Base-by-base conservation (phyloP, 2,329 filamentous ascomycete species). In the Cordyceps cateniannulata region DNA sequence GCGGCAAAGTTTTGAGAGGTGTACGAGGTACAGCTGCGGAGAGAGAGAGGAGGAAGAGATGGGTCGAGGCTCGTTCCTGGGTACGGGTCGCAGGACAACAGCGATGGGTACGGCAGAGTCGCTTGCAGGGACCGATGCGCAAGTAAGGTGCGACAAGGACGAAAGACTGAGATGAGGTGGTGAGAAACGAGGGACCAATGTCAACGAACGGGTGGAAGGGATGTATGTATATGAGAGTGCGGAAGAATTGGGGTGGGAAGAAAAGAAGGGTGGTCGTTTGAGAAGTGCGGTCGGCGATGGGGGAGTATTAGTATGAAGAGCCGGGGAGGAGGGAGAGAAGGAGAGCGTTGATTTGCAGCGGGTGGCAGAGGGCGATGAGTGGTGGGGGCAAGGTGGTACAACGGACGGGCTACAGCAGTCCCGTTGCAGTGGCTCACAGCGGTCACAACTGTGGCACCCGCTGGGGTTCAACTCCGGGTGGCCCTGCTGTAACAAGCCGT, bases 321-420 rank as follows among this genome's bases (percentile, higher is more conserved):
- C 32, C 32, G 32, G 32, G 32, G 32, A 42, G 40, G 40, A 51
- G 56, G 55, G 50, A 56, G 18, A 61, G 50, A 60, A 29, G n/a
- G 16, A 42, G 42, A 8, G n/a, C 1, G n/a, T 9, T 9, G n/a
- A 22, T 5, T 9, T 44, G 47, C 25, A 32, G 47, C n/a, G 25
- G 38, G 47, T 60, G 57, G 49, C 35, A 42, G 38, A 16, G 38
- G 32, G 32, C 14, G n/a, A n/a, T 42, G 55, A 40, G 51, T 51
- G 52, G 59, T 61, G 59, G 59, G 59, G 59, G 59, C 59, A 45
- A 57, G 45, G 45, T 27, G 40, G 49, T 60, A 40, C 48, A 50
- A 50, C 42, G 29, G 45, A 32, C 57, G 25, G 24, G 25, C 48
- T 45, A 24, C 38, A 52, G 59, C 29, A 44, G 35, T 25, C 48